Conservation (phyloP, 768 basidiomycete species). For the Boletales sp. region DNA sequence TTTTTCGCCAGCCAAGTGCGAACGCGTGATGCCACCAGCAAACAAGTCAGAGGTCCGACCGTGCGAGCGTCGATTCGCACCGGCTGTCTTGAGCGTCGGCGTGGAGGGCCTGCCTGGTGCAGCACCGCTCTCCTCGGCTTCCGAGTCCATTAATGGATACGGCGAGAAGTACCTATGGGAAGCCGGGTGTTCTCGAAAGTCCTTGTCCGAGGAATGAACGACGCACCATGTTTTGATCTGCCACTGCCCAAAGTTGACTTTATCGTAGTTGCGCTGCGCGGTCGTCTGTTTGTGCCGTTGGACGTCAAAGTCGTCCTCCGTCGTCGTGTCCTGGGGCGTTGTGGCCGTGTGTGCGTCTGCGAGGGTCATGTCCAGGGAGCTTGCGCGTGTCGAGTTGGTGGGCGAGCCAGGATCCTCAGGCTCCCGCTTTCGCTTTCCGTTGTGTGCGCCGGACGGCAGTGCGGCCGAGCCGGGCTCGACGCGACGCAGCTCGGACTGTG, state of each 20-base stretch:
- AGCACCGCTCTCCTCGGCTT: slow-evolving; percentile 47
- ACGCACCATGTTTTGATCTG: slow-evolving; percentile 86
- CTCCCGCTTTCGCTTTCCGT: slow-evolving; percentile 32
- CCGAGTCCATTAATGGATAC: slow-evolving; percentile 73
- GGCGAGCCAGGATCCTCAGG: slow-evolving; percentile 11
- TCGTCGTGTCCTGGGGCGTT: slow-evolving; percentile 38
- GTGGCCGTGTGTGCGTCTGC: slow-evolving; percentile 12
- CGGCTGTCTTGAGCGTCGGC: slow-evolving; percentile 41
- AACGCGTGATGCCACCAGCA: slow-evolving; percentile 56
- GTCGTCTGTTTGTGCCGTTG: slow-evolving; percentile 64
- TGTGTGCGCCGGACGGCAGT: slow-evolving; percentile 20
- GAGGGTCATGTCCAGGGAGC: slow-evolving; percentile 14
- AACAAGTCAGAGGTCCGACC: slow-evolving; percentile 73
- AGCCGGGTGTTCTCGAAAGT: background rate
- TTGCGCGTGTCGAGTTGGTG: slow-evolving; percentile 19
- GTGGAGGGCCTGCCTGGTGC: slow-evolving; percentile 23
- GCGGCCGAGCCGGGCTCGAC: slow-evolving; percentile 24
- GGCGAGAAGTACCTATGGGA: slow-evolving; percentile 85
- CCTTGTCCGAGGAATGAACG: too few species aligned
- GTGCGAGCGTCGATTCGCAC: slow-evolving; percentile 57
- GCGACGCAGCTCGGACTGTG: slow-evolving; percentile 36
- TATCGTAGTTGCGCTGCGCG: slow-evolving; percentile 79
- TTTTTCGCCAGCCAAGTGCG: slow-evolving; percentile 42
- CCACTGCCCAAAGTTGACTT: slow-evolving; percentile 81
- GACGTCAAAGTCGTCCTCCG: slow-evolving; percentile 69